These are phyloP conservation scores for Penicillium sp. DNA, from an alignment of 2,329 filamentous ascomycete genomes.

Conservation along the genomic window DNA sequence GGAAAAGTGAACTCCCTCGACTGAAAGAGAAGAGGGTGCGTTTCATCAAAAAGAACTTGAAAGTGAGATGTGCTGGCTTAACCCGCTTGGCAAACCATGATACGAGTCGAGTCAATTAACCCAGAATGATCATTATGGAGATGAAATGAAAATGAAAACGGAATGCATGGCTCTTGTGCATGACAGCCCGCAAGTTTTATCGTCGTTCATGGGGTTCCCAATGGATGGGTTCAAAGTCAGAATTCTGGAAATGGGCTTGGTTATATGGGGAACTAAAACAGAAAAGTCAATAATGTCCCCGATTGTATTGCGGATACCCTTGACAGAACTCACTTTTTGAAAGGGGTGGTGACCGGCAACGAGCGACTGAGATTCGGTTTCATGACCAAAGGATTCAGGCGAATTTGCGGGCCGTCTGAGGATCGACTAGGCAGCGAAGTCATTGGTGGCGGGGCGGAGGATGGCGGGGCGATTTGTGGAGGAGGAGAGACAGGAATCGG, in stretches of 20 bases:
- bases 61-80: not conserved
- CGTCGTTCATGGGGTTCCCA: conserved; percentile 43
- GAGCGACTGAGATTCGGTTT: conserved; percentile 41
- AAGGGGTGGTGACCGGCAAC: conserved; percentile 40
- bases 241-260: conserved; percentile 47
- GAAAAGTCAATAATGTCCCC: not conserved
- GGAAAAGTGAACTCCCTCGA: not conserved
- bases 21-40: not conserved
- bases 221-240: conserved; percentile 46
- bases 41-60: not conserved
- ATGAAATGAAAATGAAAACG: not conserved
- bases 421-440: conserved; percentile 33
- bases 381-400: conserved; percentile 43
- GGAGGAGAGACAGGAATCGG: conserved; percentile 29
- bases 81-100: not conserved
- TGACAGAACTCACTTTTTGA: conserved; percentile 38
- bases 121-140: not conserved
- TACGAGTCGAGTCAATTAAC: not conserved
- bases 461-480: conserved; percentile 18
- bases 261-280: conserved; percentile 42
- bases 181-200: not conserved
- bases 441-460: conserved; percentile 32
- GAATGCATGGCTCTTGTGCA: conserved; percentile 18
- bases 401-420: conserved; percentile 40
- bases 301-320: not conserved